Conservation (phyloP, 192 early-diverging fungal genomes). For the Podochytrium sp. region DNA sequence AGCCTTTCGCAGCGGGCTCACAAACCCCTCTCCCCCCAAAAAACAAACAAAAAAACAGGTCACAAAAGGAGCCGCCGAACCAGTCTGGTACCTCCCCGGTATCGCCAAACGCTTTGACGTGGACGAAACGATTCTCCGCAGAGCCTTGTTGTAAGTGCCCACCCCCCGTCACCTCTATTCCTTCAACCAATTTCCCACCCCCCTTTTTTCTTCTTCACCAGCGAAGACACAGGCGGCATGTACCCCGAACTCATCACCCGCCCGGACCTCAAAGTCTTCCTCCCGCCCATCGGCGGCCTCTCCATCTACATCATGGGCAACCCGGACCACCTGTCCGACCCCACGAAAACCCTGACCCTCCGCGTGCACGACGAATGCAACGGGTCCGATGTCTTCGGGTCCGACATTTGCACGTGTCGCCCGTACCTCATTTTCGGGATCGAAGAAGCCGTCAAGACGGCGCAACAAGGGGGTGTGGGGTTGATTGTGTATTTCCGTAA, state of each 20-base stretch:
- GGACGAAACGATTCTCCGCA: conserved; percentile 79
- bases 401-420: conserved; percentile 53
- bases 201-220: conserved; percentile 6
- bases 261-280: conserved; percentile 89
- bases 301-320: conserved; percentile 94
- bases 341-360: conserved; percentile 79
- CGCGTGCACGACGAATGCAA: conserved; percentile 97
- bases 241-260: conserved; percentile 94
- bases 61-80: conserved; percentile 91
- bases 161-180: neutral
- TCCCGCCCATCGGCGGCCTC: conserved; percentile 92
- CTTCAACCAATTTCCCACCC: neutral
- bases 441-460: conserved; percentile 84
- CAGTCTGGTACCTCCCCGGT: conserved; percentile 93
- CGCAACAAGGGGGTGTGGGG: conserved; percentile 89
- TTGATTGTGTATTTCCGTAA: conserved; percentile 97
- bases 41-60: too few relatives aligned
- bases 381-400: conserved; percentile 58
- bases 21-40: neutral
- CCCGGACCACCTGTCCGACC: conserved; percentile 78
- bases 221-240: conserved; percentile 83
- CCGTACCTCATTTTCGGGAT: conserved; percentile 77
- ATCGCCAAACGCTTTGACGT: conserved; percentile 88
- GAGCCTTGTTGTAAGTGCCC: conserved; percentile 75
- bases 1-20: neutral